Conservation (phyloP, 2,329 filamentous ascomycete genomes). For the Ophiostoma angusticollis region DNA sequence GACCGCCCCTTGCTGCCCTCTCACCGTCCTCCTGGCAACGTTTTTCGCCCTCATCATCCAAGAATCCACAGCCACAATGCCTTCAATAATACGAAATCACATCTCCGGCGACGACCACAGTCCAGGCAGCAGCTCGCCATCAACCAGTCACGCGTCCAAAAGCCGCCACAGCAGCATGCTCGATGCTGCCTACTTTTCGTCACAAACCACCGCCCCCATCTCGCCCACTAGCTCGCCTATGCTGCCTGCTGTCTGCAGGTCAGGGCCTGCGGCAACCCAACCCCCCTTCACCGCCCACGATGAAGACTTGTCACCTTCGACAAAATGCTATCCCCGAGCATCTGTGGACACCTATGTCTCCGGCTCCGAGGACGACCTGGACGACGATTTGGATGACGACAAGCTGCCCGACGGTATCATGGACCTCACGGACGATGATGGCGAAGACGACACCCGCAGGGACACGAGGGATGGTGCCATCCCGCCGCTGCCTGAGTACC, state of each 20-base stretch:
- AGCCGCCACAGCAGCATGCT: conserved; percentile 30
- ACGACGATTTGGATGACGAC: conserved; percentile 24
- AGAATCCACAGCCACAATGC: conserved; percentile 15
- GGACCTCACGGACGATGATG: conserved; percentile 5
- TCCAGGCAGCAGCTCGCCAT: conserved; percentile 10
- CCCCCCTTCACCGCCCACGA: conserved; percentile 9
- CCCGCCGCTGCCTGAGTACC: conserved; percentile 44
- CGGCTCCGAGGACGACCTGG: conserved; percentile 50
- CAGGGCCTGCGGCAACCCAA: conserved; percentile 16
- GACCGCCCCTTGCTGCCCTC: conserved; percentile 1
- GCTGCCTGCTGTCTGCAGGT: no score
- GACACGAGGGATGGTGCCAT: conserved; percentile 22
- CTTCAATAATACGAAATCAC: conserved; percentile 24
- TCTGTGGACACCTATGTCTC: conserved; percentile 76
- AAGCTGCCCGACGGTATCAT: neutral
- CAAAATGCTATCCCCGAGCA: conserved; percentile 35
- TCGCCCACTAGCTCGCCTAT: conserved; percentile 25
- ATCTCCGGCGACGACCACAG: conserved; percentile 14
- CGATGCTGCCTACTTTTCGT: conserved; percentile 25
- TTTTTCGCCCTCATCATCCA: no score
- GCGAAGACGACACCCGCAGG: neutral
- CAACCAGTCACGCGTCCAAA: conserved; percentile 27
- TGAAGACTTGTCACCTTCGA: conserved; percentile 28
- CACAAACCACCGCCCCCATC: conserved; percentile 32
- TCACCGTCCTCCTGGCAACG: neutral